Base-by-base conservation (phyloP, 345 rosid genomes). In the Melaleuca quinquenervia region DNA sequence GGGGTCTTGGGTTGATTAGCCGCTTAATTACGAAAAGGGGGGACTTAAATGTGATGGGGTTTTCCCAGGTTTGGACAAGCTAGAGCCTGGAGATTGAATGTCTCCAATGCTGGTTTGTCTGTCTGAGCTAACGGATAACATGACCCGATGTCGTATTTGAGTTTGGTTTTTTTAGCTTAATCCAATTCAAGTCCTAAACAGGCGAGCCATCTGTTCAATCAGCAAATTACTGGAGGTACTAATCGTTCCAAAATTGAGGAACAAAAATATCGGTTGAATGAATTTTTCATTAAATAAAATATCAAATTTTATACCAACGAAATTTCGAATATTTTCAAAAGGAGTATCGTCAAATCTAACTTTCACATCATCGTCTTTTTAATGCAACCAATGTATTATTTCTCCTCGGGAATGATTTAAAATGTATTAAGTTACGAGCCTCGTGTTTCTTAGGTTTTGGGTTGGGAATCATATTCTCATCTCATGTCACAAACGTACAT, bases 11-110 rank as follows among this genome's bases (percentile, higher is more conserved):
- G 8, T 29, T 64, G 11, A 36, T 55, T 70, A 36, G 48, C 80
- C 80, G 8, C 48, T 70, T 20, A 18, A 70, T 70, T 36, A 21
- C 48, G 80, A 41, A 70, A 18, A 70, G 80, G 26, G 41, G 41
- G 5, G 3, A 36, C 9, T 32, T 70, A 70, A 70, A 64, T 74
- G 27, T 36, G 45, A 50, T 75, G 36, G 50, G 52, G 50, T 50
- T 74, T 48, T 52, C 82, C 55, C 48, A 26, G 75, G 82, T 85
- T 36, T 85, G 44, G 80, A 76, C 52, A 85, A 41, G 64, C 83
- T 41, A 53, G 45, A 75, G 84, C 87, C 87, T 55, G 84, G 64
- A 85, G 75, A 52, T 76, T 85, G 24, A 36, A 54, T 52, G 87
- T 75, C 45, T 24, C 60, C 53, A 50, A 27, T 70, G 56, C 55